Evolutionary conservation across 768 basidiomycete species (phyloP).

Genomic region (Boletales sp.): DNA sequence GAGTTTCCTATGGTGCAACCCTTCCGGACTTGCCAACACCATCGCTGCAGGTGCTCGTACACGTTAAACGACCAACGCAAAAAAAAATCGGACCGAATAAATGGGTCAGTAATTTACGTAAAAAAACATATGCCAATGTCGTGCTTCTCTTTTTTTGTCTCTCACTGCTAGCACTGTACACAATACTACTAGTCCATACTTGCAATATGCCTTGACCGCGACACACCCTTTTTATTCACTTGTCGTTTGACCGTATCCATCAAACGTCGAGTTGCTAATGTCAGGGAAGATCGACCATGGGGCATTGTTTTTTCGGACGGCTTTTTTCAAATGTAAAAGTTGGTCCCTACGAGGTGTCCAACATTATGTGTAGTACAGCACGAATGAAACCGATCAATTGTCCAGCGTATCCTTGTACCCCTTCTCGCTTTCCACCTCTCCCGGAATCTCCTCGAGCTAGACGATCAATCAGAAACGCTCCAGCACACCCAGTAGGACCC

Average conservation of each 20-base stretch:
- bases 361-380: constrained; percentile 29
- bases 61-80: background rate
- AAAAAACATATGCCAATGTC: background rate
- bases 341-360: constrained; percentile 63
- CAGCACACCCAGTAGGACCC: constrained; percentile 13
- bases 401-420: constrained; percentile 43
- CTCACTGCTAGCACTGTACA: too few relatives aligned
- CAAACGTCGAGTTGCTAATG: constrained; percentile 51
- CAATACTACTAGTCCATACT: too few relatives aligned
- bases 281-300: constrained; percentile 45
- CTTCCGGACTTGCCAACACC: constrained; percentile 15
- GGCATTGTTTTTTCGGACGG: constrained; percentile 56
- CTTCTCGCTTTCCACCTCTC: constrained; percentile 59
- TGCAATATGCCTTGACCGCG: background rate
- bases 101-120: constrained; percentile 10
- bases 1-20: constrained; percentile 23
- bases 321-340: constrained; percentile 34
- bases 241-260: constrained; percentile 39
- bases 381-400: constrained; percentile 8
- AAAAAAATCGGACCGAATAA: background rate
- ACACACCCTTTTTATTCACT: constrained; percentile 44
- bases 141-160: too few relatives aligned
- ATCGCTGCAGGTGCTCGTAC: constrained; percentile 7
- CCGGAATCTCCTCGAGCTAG: constrained; percentile 60
- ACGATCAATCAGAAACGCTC: background rate